Evolutionary conservation across 306 rosid species (phyloP).

Genomic region (cucumber (Cucumis sativus)): Cucumber_9930_V3 NC_026656.2:14290001-14290500

Average conservation of each 20-base stretch:
- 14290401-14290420: constrained; percentile 46
- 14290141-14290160: not conserved
- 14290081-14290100: constrained; percentile 3
- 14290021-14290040: constrained; percentile 12
- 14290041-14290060: constrained; percentile 7
- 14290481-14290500: constrained; percentile 7
- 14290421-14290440: constrained; percentile 49
- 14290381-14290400: constrained; percentile 23
- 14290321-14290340: constrained; percentile 69
- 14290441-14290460: constrained; percentile 34
- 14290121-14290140: not conserved
- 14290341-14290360: constrained; percentile 50
- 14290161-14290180: not conserved
- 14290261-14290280: not conserved
- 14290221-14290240: not conserved
- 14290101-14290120: constrained; percentile 21
- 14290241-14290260: not conserved
- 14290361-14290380: constrained; percentile 23
- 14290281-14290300: constrained; percentile 28
- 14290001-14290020: constrained; percentile 24
- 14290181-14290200: not conserved
- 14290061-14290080: not conserved
- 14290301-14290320: constrained; percentile 27
- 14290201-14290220: not conserved
- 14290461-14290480: constrained; percentile 53